A percentile compares a stretch with the other conserved stretches of the same genome.
These are phyloP conservation scores for Abrus precatorius DNA, from an alignment of 306 rosid genomes.

Conservation along the genomic window DNA sequence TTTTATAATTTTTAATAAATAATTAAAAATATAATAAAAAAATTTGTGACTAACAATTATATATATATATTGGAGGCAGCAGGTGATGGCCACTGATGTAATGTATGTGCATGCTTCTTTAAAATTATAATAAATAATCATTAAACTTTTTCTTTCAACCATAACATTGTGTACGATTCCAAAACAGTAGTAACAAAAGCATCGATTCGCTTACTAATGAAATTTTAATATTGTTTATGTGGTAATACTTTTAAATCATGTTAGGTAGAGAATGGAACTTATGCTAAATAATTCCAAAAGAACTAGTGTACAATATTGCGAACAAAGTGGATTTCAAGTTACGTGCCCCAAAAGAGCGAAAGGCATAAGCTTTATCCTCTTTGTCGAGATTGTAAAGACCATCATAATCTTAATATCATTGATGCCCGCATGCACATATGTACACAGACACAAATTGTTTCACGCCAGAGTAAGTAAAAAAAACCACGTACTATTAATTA, in stretches of 20 bases:
- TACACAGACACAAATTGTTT: slow-evolving; percentile 37
- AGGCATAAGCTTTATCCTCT: slow-evolving; percentile 50
- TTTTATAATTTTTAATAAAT: too few species aligned
- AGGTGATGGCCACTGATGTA: not conserved
- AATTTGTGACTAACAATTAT: too few species aligned
- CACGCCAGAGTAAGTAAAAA: not conserved
- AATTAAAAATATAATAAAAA: too few species aligned
- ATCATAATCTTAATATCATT: slow-evolving; percentile 43
- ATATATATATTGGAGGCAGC: not conserved
- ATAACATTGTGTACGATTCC: slow-evolving; percentile 23
- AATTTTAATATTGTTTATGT: slow-evolving; percentile 13
- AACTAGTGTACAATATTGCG: slow-evolving; percentile 18
- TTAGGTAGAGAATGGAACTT: slow-evolving; percentile 53
- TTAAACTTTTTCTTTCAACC: not conserved
- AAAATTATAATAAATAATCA: not conserved
- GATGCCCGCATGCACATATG: slow-evolving; percentile 19
- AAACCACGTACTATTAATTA: slow-evolving; percentile 8
- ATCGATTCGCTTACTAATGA: slow-evolving; percentile 33
- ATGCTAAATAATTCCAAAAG: slow-evolving; percentile 45
- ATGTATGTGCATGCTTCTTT: not conserved
- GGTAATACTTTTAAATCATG: slow-evolving; percentile 31
- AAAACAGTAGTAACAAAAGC: slow-evolving; percentile 30
- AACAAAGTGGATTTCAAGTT: slow-evolving; percentile 43
- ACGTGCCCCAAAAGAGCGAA: slow-evolving; percentile 50
- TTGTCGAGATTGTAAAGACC: slow-evolving; percentile 47